These are phyloP conservation scores for Leavenworthia alabamica DNA, from an alignment of 345 rosid genomes.

Conservation along the genomic window DNA sequence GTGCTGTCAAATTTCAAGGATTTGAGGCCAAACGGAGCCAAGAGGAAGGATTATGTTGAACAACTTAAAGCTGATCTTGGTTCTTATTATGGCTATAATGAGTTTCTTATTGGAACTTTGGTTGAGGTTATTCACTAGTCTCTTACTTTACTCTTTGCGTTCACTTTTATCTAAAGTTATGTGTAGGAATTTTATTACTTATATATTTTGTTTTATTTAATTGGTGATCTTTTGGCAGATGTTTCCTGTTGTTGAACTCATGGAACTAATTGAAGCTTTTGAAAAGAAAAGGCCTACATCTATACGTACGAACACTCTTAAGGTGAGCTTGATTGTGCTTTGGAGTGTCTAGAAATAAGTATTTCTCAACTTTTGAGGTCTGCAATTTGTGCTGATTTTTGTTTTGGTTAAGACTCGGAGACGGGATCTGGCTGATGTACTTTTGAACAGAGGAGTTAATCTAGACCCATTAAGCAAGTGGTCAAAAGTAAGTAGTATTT, in stretches of 20 bases:
- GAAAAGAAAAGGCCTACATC: conserved; percentile 90
- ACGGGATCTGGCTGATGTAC: conserved; percentile 89
- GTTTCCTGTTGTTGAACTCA: conserved; percentile 87
- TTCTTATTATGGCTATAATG: conserved; percentile 89
- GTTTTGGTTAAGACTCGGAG: conserved; percentile 62
- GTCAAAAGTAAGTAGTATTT: conserved; percentile 69
- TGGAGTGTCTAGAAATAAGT: not conserved
- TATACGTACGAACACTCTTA: conserved; percentile 79
- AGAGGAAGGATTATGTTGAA: conserved; percentile 56
- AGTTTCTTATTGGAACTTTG: conserved; percentile 70
- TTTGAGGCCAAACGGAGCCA: conserved; percentile 56
- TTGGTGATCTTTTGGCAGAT: conserved; percentile 42
- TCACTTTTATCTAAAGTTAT: not conserved
- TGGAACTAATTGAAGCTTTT: conserved; percentile 80
- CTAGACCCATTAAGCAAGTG: conserved; percentile 89
- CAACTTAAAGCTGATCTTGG: conserved; percentile 69
- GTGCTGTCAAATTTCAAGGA: conserved; percentile 74
- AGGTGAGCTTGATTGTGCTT: conserved; percentile 39
- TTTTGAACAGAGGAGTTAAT: conserved; percentile 87
- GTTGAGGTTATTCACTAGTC: conserved; percentile 51
- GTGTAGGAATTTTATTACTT: not conserved
- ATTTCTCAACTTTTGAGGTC: conserved; percentile 12
- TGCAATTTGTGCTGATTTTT: conserved; percentile 8
- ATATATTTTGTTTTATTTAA: not conserved
- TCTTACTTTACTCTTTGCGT: not conserved